Evolutionary conservation across 2,329 filamentous ascomycete genomes (phyloP), one percentile per base, ranked within the genome.

Genomic region (Colletotrichum costaricense): DNA sequence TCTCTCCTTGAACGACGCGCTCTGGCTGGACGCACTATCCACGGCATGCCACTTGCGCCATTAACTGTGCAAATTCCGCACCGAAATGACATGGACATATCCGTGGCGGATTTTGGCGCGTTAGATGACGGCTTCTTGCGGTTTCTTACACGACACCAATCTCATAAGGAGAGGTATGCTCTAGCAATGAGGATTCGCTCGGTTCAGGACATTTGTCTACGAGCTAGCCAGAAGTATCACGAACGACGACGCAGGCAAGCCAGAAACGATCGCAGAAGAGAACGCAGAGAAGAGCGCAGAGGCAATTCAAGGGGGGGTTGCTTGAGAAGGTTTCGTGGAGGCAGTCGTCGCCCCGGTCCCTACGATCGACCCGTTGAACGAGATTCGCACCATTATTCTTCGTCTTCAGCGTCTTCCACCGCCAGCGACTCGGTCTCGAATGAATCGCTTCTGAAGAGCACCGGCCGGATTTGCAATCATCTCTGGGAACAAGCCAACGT

Each of bases 401-500:
- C 46, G 22, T 64, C 49, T 35, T 46, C 52, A 54, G 60, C 58
- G 30, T 11, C 11, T 38, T 57, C 9, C 7, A 19, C 14, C 16
- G 33, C 11, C 11, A 46, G 38, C 26, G 58, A 76, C 2, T 35
- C 63, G 11, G 42, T n/a, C 12, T 67, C 77, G 4, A 78, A 76
- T 4, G 68, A 71, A 42, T 80, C 75, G 19, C 78, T 83, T 2
- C 76, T 81, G 19, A 74, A 76, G 42, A 82, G 82, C 72, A 68
- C 78, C 22, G 79, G 76, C 46, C 71, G 60, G 46, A 81, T 83
- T 46, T 81, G 80, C 75, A 76, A 74, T 49, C 75, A 79, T 70
- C 62, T 81, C 4, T 82, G 80, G 81, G 73, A 72, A 12, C 78
- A 78, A 19, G 78, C 80, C 28, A 77, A 77, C 57, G 77, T 78